Evolutionary conservation across 2,329 filamentous ascomycete species (phyloP), one percentile per base, ranked within the genome.

Genomic region (Penicillium sp.): DNA sequence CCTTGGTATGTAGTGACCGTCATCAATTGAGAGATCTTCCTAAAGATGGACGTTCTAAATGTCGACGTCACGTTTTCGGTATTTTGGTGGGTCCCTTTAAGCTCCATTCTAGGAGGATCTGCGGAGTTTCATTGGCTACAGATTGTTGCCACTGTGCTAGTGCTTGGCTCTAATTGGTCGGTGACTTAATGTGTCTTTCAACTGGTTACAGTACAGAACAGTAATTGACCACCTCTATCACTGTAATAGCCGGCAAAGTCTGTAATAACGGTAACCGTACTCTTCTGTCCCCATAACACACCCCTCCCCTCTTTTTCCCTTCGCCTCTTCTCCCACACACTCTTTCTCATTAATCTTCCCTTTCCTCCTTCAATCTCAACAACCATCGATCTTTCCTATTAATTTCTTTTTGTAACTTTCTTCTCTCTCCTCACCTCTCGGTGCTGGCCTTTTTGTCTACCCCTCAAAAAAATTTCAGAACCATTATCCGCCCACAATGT

Each of bases 401-500:
- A 52, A 55, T 49, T 52, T 57, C 50, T 53, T 55, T 52, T 47
- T 60, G 53, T 55, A 54, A 61, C 58, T 55, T 53, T 53, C 53
- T 56, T 50, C 46, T 55, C 50, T 46, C 52, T 55, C 52, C 59
- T 50, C 52, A 16, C 59, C 57, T 49, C 3, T 51, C 53, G 59
- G 53, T 64, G 59, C 63, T 61, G 56, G 60, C 55, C 62, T 58
- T 50, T 59, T 55, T 25, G 22, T 25, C 7, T 25, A 5, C 22
- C 22, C 22, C 19, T 22, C 19, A 22, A 25, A 25, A 25, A 25
- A 25, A 6, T 25, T n/a, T n/a, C 22, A 60, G 49, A 62, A 18
- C n/a, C 22, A 25, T 4, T 12, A 31, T 56, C 53, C 49, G 49
- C 46, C 56, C 64, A 66, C 58, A 55, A 77, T 76, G 74, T 75